Evolutionary conservation across 768 basidiomycete genomes (phyloP), one percentile per base, ranked within the genome.

Genomic region (Tricholoma terreum): DNA sequence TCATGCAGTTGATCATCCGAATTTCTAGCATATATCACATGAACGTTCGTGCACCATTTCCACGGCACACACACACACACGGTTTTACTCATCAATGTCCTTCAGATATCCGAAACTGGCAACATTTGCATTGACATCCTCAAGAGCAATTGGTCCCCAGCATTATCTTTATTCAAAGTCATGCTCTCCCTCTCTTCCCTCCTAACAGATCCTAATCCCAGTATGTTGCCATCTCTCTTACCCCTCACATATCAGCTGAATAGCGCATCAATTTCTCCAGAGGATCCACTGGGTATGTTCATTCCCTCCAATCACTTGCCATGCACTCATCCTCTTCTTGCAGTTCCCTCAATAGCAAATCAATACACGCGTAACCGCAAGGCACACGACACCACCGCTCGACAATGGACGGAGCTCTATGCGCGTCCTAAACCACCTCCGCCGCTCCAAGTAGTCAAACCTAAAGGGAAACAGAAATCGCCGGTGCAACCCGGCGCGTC

Each of bases 71-170:
- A 5, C 21, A 19, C 22, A 14, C 3, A n/a, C 46, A 30, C 14
- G 49, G 14, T 15, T 22, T 33, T 15, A n/a, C 51, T 61, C 55
- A 52, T 33, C 14, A 30, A 31, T 30, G 14, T 21, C 36, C 52
- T 19, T 59, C 49, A 83, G 79, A 90, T 91, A 45, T 87, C 86
- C 51, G 89, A 90, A 56, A 80, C 82, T 52, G 90, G 89, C 42
- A 80, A 79, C 61, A 87, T 92, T 53, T 93, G 90, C 66, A 90
- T 94, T 62, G 90, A 97, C 73, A 92, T 96, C 51, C 81, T 98
- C 57, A 97, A 98, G 75, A 82, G 85, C 66, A 90, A 92, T 65
- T 98, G 94, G 94, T 94, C 92, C 1, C 94, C 94, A 6, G 94
- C 94, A 2, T 73, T 98, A 19, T 95, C 93, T 2, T 77, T 98